Percentiles rank a stretch among this genome's conserved stretches.
Conservation (phyloP, 768 basidiomycete genomes). For the Lentinula boryana region DNA sequence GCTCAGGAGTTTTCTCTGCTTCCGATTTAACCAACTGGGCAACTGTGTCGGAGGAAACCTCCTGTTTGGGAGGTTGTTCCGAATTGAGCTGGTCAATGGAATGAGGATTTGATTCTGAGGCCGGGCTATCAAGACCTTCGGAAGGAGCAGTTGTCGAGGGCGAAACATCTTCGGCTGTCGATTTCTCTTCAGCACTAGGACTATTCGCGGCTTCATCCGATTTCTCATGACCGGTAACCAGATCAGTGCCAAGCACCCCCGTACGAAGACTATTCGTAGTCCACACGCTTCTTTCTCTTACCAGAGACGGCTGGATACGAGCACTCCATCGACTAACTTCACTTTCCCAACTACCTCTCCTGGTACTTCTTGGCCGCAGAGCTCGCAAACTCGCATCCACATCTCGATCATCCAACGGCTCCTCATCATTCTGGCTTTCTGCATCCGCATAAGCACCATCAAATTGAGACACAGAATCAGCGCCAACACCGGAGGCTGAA, state of each 20-base stretch:
- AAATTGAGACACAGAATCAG: slow-evolving; percentile 68
- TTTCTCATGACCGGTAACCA: slow-evolving; percentile 19
- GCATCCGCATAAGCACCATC: slow-evolving; percentile 53
- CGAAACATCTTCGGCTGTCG: background rate
- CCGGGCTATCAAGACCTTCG: background rate
- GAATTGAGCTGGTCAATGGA: background rate
- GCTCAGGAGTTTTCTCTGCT: background rate
- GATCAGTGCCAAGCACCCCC: slow-evolving; percentile 48
- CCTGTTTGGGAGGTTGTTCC: background rate
- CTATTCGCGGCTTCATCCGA: slow-evolving; percentile 15
- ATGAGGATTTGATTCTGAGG: background rate
- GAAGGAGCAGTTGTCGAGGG: background rate
- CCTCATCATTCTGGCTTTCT: slow-evolving; percentile 67
- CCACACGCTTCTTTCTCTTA: slow-evolving; percentile 54
- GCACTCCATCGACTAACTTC: slow-evolving; percentile 88
- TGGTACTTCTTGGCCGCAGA: slow-evolving; percentile 78
- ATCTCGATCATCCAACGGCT: slow-evolving; percentile 60
- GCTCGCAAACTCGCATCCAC: slow-evolving; percentile 87
- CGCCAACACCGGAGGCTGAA: slow-evolving; percentile 45
- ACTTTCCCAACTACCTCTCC: slow-evolving; percentile 90
- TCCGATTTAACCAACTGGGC: background rate
- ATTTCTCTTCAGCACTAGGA: background rate
- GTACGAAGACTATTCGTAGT: slow-evolving; percentile 57
- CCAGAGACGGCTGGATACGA: slow-evolving; percentile 42
- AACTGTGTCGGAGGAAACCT: background rate